Evolutionary conservation across 2,329 filamentous ascomycete genomes (phyloP), one percentile per base, ranked within the genome.

Genomic region (Aureobasidium musti): DNA sequence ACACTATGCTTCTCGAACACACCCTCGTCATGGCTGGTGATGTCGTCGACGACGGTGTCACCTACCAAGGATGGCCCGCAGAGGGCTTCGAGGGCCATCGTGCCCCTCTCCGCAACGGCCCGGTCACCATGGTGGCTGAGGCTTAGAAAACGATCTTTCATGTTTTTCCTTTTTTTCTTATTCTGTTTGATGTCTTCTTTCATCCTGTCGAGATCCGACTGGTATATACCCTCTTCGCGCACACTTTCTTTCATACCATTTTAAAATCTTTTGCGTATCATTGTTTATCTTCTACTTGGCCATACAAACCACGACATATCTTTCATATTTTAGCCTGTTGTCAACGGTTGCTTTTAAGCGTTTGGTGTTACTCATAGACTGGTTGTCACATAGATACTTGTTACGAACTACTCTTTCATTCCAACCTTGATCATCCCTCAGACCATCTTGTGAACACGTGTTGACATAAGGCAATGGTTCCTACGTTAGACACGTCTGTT

Each of bases 11-110:
- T 41, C 72, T 87, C 41, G 84, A 87, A 74, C 84, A 87, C 69
- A 86, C 84, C 0, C 77, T 86, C 4, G 78, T 87, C 49, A 83
- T 87, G 79, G 81, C 81, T 1, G 84, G 84, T 5, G 84, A 87
- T 72, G 76, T 83, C 47, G 83, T 86, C 0, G 83, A 83, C 57
- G 79, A 80, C 64, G 79, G 78, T 0, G 75, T 72, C 65, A 83
- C 82, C 1, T 81, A 83, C 75, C 84, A 86, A 72, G 84, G 84
- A 0, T 86, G 84, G 83, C 83, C 84, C 1, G 82, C 79, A 1
- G 79, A 80, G 63, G 74, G 76, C 63, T 82, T 79, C 68, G 53
- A 59, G 19, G 54, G 45, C 23, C 26, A 33, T 3, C 45, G 59
- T 30, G 59, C 59, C 14, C 59, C 59, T 49, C 57, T 59, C 45